A percentile compares a stretch with the other conserved stretches of the same genome.
These are phyloP conservation scores for Phytopythium boreale DNA, from an alignment of 352 stramenopile species.

Conservation along the genomic window DNA sequence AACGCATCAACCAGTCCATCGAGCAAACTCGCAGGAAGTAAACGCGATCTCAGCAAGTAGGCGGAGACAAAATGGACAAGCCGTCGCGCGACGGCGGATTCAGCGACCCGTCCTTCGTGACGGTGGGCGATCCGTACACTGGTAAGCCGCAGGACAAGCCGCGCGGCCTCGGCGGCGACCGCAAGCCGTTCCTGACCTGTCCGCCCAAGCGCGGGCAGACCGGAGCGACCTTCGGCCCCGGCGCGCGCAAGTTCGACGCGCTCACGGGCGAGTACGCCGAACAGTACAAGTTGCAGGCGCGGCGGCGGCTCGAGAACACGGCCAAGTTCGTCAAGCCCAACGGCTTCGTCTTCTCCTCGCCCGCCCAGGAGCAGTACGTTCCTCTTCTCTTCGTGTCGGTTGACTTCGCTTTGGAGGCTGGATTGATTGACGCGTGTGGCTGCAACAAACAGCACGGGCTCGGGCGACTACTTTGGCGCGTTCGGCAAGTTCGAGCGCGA, in stretches of 20 bases:
- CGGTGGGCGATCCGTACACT: slow-evolving; percentile 57
- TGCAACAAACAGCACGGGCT: slow-evolving; percentile 31
- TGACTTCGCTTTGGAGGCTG: background rate
- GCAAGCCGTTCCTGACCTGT: slow-evolving; percentile 75
- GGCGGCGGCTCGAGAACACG: slow-evolving; percentile 67
- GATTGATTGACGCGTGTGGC: background rate
- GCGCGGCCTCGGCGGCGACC: slow-evolving; percentile 46
- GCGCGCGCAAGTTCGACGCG: slow-evolving; percentile 61
- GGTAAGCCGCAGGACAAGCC: slow-evolving; percentile 23
- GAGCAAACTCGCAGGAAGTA: no score
- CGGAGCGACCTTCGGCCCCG: slow-evolving; percentile 57
- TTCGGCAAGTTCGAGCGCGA: slow-evolving; percentile 62
- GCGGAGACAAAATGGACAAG: slow-evolving; percentile 29
- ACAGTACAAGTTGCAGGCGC: slow-evolving; percentile 67
- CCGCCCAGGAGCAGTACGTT: slow-evolving; percentile 53
- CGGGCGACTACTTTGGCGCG: slow-evolving; percentile 70
- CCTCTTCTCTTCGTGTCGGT: background rate
- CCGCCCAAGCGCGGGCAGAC: slow-evolving; percentile 60
- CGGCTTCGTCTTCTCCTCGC: slow-evolving; percentile 62
- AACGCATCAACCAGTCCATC: background rate
- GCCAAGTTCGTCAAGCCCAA: slow-evolving; percentile 66
- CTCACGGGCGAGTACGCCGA: slow-evolving; percentile 60
- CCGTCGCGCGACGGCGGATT: slow-evolving; percentile 68
- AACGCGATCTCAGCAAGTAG: background rate
- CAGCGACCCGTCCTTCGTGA: slow-evolving; percentile 66